Percentiles rank a stretch among this genome's conserved stretches.
These are phyloP conservation scores for Tolypocladium tundrense DNA, from an alignment of 2,329 filamentous ascomycete genomes.

Conservation along the genomic window DNA sequence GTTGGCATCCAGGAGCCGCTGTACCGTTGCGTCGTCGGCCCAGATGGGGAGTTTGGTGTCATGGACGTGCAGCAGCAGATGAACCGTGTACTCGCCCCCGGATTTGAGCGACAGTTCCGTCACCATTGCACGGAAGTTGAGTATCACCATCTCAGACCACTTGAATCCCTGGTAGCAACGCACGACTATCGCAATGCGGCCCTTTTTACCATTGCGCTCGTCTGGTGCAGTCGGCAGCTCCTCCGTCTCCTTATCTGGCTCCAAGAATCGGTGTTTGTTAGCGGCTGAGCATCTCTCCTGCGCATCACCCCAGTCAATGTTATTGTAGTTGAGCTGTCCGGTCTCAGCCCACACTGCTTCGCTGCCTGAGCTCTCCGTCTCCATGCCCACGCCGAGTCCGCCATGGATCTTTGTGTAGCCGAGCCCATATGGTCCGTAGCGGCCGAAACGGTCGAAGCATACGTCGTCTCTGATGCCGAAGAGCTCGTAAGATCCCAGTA, in stretches of 20 bases:
- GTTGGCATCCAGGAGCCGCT: constrained; percentile 57
- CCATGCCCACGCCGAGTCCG: constrained; percentile 60
- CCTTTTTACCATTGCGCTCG: constrained; percentile 24
- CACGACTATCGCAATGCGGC: constrained; percentile 65
- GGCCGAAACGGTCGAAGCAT: constrained; percentile 80
- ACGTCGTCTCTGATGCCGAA: constrained; percentile 67
- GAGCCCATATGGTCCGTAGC: constrained; percentile 74
- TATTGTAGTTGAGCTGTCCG: constrained; percentile 45
- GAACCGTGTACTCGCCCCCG: constrained; percentile 71
- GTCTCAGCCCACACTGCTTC: constrained; percentile 45
- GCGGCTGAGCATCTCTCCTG: constrained; percentile 43
- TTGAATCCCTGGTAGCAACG: constrained; percentile 71
- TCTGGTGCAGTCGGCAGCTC: constrained; percentile 15
- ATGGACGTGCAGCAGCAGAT: constrained; percentile 78
- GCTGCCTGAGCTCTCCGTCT: constrained; percentile 60
- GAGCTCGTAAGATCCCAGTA: constrained; percentile 65
- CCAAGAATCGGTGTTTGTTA: constrained; percentile 53
- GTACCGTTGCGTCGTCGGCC: constrained; percentile 65
- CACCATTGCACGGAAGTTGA: constrained; percentile 75
- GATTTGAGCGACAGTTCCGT: constrained; percentile 68
- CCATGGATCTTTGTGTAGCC: constrained; percentile 70
- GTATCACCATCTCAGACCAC: constrained; percentile 66
- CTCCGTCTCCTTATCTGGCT: constrained; percentile 27
- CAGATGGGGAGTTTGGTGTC: constrained; percentile 71
- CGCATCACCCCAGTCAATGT: constrained; percentile 43